Evolutionary conservation across 768 basidiomycete species (phyloP), one percentile per base, ranked within the genome.

Genomic region (Tricholoma furcatifolium): DNA sequence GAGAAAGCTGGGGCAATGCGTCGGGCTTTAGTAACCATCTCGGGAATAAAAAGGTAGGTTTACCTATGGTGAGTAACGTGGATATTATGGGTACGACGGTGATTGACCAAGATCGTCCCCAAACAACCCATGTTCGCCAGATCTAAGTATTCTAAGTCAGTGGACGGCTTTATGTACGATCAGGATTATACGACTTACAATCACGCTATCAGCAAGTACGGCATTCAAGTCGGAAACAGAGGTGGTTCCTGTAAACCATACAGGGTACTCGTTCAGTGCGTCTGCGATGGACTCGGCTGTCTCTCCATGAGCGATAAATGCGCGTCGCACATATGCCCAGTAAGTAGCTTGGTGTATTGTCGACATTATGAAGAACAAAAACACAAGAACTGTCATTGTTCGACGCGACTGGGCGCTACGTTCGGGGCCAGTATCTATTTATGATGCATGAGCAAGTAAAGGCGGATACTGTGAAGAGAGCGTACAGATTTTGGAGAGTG

Each of bases 311-410:
- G 42, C 38, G 30, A 60, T 60, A 34, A 60, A 60, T 2, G 58
- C 58, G 30, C 58, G 53, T 24, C 49, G 58, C 5, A 54, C 59
- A 34, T 60, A 54, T 1, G 55, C 55, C 59, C 59, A 60, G 31
- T 48, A 57, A 10, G 55, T 35, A 30, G 53, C 55, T 12, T 54
- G 51, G 32, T 60, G 59, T 20, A 60, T 57, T 18, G 55, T 57
- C n/a, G 59, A 57, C 59, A 60, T 57, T 27, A 54, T 35, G 38
- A 60, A 60, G 43, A 60, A 56, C 4, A 56, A 31, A 36, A 51
- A 40, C 15, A 60, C 49, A 10, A 60, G 52, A 7, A 50, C 32
- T n/a, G 59, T 54, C 59, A 60, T 60, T n/a, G 45, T 21, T 15
- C 32, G 50, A 8, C 54, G 55, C 21, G 59, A 57, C 40, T 38